A percentile compares a stretch with the other conserved stretches of the same genome.
Conservation (phyloP, 208 protist species). For the Trypanosoma boissoni region DNA sequence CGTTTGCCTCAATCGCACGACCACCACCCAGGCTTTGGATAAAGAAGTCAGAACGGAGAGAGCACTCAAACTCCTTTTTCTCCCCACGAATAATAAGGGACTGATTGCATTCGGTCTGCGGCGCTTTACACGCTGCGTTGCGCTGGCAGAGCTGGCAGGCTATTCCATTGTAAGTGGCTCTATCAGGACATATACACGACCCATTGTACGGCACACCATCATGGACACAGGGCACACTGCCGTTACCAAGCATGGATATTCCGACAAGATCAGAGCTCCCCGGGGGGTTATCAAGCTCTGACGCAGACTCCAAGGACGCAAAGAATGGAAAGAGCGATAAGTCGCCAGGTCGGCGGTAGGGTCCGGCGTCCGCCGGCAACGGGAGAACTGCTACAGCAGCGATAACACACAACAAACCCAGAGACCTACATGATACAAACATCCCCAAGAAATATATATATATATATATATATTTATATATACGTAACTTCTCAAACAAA, state of each 20-base stretch:
- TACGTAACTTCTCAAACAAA: conserved; percentile 2
- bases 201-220: conserved; percentile 28
- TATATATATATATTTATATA: conserved; percentile 9
- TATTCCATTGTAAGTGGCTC: conserved; percentile 41
- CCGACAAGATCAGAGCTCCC: no score
- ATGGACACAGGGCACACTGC: conserved; percentile 39
- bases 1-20: conserved; percentile 55
- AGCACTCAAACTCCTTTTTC: conserved; percentile 82
- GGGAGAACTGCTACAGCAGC: no score
- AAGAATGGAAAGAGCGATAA: no score
- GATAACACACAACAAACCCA: no score
- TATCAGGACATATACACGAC: conserved; percentile 55
- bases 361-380: no score
- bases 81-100: conserved; percentile 44
- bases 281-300: no score
- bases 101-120: conserved; percentile 35
- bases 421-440: no score
- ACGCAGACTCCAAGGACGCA: no score
- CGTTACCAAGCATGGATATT: no score
- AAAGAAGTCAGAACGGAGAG: conserved; percentile 48
- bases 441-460: conserved; percentile 1
- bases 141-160: conserved; percentile 70
- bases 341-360: no score
- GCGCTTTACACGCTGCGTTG: conserved; percentile 44
- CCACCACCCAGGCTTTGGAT: conserved; percentile 57